Evolutionary conservation across 257 asterid genomes (phyloP).

Genomic region (Gynochthodes officinalis): DNA sequence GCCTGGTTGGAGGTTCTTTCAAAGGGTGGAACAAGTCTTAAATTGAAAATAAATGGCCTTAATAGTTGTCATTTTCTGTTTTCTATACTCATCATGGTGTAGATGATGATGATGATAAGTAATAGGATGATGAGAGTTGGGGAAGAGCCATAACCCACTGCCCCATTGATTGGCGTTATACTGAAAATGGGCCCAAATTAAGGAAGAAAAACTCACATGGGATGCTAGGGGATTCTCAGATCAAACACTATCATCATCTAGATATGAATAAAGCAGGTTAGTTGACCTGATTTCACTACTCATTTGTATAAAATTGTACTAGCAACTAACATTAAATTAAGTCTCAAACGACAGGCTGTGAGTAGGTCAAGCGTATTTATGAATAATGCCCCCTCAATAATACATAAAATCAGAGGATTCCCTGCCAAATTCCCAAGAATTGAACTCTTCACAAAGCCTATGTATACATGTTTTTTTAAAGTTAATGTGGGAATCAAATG

Average conservation of each 20-base stretch:
- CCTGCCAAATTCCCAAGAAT: slow-evolving; percentile 3
- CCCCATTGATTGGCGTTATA: background rate
- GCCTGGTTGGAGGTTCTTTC: no score
- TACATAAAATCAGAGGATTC: background rate
- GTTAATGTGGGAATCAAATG: background rate
- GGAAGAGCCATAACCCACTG: background rate
- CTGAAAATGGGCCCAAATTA: slow-evolving; percentile 23
- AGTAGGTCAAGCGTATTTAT: slow-evolving; percentile 30
- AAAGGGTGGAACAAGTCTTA: no score
- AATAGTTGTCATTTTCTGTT: no score
- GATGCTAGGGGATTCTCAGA: slow-evolving; percentile 20
- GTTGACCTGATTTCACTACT: slow-evolving; percentile 17
- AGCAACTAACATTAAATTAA: slow-evolving; percentile 20
- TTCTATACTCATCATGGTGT: no score
- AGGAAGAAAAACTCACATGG: slow-evolving; percentile 26
- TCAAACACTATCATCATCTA: slow-evolving; percentile 6
- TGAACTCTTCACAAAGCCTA: slow-evolving; percentile 1
- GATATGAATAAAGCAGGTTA: slow-evolving; percentile 6
- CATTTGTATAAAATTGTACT: background rate
- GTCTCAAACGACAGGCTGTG: slow-evolving; percentile 31
- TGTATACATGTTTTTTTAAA: background rate
- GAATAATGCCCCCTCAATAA: slow-evolving; percentile 13
- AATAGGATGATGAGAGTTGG: slow-evolving; percentile 8
- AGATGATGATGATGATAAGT: no score
- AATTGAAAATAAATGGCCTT: no score